Base-by-base conservation (phyloP, 2,329 filamentous ascomycete species). In the Cladosporium sp. region DNA sequence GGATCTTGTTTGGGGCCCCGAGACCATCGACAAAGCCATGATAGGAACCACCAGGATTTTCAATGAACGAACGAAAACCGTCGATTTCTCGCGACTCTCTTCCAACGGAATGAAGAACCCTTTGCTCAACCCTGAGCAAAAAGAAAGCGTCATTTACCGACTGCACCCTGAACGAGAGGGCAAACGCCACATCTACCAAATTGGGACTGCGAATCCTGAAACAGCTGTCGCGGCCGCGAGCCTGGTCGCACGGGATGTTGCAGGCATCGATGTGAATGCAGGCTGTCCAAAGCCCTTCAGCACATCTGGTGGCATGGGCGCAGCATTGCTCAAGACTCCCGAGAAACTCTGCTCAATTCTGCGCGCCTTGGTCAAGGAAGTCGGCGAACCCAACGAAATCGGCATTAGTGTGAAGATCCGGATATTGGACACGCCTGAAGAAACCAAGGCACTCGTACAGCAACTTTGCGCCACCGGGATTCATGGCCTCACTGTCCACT, bases 271-370 rank as follows among this genome's bases (percentile, higher is more conserved):
- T 72, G 88, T 99, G 61, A 99, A 99, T 72, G 91, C 94, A 0
- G 94, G 94, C n/a, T 99, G 94, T 70, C 94, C 94, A 0, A 99
- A 99, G 74, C 90, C 93, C 0, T 99, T 99, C 74, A 96, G 90
- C 68, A 96, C 93, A 2, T 83, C 83, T 61, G 91, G 91, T 60
- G 94, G 94, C 49, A 99, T 99, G 94, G 94, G 94, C 49, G 94
- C 94, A 0, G 93, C 92, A 1, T 81, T 99, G 19, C 82, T 99
- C 15, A 84, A 84, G 65, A 93, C 88, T 0, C 93, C 94, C 0
- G 92, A 97, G 63, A 85, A 83, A 67, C 82, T 99, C 1, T 88
- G 86, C 65, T 82, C 86, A 0, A 99, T 99, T 62, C 80, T 99
- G 7, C 86, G 88, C 60, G 86, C 90, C 0, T 79, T 99, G 9